These are phyloP conservation scores for Alternaria metachromatica DNA, from an alignment of 2,329 filamentous ascomycete genomes.

Conservation along the genomic window DNA sequence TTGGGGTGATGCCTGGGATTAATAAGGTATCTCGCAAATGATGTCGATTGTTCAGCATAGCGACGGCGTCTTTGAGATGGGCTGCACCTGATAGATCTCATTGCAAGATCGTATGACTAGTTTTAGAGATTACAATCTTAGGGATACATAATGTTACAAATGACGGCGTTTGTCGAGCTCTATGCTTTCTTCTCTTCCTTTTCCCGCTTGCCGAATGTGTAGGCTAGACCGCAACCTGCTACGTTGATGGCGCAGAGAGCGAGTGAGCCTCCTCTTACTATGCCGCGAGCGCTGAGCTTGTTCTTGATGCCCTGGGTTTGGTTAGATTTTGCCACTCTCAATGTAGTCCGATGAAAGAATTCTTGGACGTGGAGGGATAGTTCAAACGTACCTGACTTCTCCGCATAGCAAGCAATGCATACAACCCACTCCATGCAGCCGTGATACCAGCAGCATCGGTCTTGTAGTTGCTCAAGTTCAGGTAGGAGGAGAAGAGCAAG, in stretches of 20 bases:
- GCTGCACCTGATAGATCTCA: constrained; percentile 1
- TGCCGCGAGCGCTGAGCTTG: constrained; percentile 59
- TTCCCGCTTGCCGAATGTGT: constrained; percentile 57
- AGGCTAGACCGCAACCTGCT: constrained; percentile 59
- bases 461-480: constrained; percentile 68
- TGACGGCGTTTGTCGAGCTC: neutral
- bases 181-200: constrained; percentile 34
- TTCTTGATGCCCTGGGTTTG: constrained; percentile 48
- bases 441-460: constrained; percentile 69
- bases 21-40: neutral
- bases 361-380: neutral
- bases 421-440: constrained; percentile 70
- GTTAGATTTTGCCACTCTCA: neutral
- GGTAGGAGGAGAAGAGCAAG: constrained; percentile 69
- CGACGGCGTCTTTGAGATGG: constrained; percentile 13
- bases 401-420: constrained; percentile 67
- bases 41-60: constrained; percentile 14
- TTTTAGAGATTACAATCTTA: neutral
- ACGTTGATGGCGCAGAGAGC: constrained; percentile 60
- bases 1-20: constrained; percentile 50
- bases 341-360: neutral
- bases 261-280: constrained; percentile 60
- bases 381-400: constrained; percentile 55
- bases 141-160: constrained; percentile 11
- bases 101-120: neutral